phyloP scores from a whole-genome alignment of 78 protist genomes.

The Chrysochromulina tobinii region DNA sequence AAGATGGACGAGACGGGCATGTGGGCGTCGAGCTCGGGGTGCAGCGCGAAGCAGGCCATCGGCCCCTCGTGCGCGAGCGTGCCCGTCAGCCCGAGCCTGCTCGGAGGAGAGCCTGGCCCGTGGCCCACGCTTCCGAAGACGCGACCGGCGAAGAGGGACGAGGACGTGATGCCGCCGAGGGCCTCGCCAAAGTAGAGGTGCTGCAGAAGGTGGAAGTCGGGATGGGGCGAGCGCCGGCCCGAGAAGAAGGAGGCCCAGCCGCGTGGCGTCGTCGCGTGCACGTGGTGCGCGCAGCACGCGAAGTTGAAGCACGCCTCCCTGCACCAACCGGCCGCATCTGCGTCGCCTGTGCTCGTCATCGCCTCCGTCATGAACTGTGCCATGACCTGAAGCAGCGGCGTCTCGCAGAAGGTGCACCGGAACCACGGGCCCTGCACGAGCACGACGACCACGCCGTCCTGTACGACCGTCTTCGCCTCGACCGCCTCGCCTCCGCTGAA shows the following conservation, averaged over 20 bases:
- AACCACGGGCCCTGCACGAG: conserved; percentile 16
- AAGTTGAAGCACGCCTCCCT: not conserved
- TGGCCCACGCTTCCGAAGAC: not conserved
- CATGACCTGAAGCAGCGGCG: not conserved
- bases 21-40: not conserved
- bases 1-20: not conserved
- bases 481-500: not conserved
- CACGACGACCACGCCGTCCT: not conserved
- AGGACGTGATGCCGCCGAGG: not conserved
- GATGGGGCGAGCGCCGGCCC: not conserved
- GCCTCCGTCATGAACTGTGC: not conserved
- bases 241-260: not conserved
- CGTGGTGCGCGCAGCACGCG: not conserved
- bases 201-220: not conserved
- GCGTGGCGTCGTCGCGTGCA: not conserved
- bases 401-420: conserved; percentile 2
- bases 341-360: not conserved
- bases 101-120: not conserved
- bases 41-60: not conserved
- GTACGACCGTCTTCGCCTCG: not conserved
- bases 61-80: conserved; percentile 22
- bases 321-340: not conserved
- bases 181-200: not conserved
- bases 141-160: not conserved
- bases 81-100: not conserved